Conservation (phyloP, 352 stramenopile species). For the Globisporangium alternatum region DNA sequence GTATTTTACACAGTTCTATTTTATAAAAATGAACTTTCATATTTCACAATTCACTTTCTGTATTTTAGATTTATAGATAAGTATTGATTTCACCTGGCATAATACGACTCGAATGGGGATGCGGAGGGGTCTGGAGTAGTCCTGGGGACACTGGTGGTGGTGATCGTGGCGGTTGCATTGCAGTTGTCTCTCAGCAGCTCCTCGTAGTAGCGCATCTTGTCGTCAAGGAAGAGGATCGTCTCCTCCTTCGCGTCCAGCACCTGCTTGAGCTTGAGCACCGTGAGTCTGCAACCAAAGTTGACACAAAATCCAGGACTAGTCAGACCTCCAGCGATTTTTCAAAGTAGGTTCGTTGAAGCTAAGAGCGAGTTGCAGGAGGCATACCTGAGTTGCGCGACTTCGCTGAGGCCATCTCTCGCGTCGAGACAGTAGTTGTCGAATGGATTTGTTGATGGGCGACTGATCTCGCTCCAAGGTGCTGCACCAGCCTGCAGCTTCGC, state of each 20-base stretch:
- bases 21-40: too few relatives aligned
- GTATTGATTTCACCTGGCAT: not conserved
- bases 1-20: too few relatives aligned
- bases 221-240: conserved; percentile 53
- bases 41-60: too few relatives aligned
- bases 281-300: conserved; percentile 28
- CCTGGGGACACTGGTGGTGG: too few relatives aligned
- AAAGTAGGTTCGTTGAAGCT: not conserved
- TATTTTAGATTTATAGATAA: not conserved
- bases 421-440: not conserved
- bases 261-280: conserved; percentile 50
- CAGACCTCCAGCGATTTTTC: not conserved
- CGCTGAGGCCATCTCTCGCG: conserved; percentile 10
- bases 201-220: conserved; percentile 48
- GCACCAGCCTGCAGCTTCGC: not conserved
- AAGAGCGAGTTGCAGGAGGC: not conserved
- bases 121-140: not conserved
- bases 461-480: not conserved
- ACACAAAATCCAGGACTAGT: not conserved
- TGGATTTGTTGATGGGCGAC: not conserved
- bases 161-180: not conserved
- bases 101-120: not conserved
- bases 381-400: conserved; percentile 29
- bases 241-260: conserved; percentile 60
- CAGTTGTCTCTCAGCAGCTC: conserved; percentile 6